Conservation (phyloP, 768 basidiomycete genomes). For the Calvatia gigantea region DNA sequence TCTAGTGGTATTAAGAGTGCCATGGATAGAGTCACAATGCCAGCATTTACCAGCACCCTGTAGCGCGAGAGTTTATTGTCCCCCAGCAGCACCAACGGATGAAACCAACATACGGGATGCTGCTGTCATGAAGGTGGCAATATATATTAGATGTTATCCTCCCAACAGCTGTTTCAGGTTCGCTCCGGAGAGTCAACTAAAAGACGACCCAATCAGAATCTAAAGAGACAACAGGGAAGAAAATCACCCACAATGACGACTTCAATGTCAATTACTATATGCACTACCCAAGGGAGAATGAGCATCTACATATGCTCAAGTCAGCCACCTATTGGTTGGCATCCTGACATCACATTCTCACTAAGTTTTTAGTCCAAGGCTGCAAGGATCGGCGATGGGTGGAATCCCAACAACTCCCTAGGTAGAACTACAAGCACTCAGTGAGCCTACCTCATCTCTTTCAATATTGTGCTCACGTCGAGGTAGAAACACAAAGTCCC, state of each 20-base stretch:
- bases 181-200: neutral
- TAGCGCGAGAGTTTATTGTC: neutral
- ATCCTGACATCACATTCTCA: neutral
- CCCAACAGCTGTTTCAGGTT: neutral
- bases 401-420: constrained; percentile 6
- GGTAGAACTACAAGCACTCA: neutral
- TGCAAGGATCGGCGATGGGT: neutral
- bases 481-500: constrained; percentile 8
- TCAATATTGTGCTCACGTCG: neutral
- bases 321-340: no score
- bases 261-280: constrained; percentile 6
- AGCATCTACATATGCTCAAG: neutral
- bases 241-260: constrained; percentile 5
- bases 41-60: constrained; percentile 3
- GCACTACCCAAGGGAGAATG: constrained; percentile 1
- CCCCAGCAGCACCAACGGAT: neutral
- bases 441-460: neutral
- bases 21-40: constrained; percentile 4
- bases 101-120: neutral
- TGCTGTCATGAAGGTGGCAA: constrained; percentile 6
- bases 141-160: constrained; percentile 4
- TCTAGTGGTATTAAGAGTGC: constrained; percentile 6
- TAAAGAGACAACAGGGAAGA: neutral
- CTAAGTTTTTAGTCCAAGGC: neutral
- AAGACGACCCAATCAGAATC: neutral